Percentiles rank a stretch among this genome's conserved stretches.
These are phyloP conservation scores for Lenwebbia sp. DNA, from an alignment of 345 rosid species.

Conservation along the genomic window DNA sequence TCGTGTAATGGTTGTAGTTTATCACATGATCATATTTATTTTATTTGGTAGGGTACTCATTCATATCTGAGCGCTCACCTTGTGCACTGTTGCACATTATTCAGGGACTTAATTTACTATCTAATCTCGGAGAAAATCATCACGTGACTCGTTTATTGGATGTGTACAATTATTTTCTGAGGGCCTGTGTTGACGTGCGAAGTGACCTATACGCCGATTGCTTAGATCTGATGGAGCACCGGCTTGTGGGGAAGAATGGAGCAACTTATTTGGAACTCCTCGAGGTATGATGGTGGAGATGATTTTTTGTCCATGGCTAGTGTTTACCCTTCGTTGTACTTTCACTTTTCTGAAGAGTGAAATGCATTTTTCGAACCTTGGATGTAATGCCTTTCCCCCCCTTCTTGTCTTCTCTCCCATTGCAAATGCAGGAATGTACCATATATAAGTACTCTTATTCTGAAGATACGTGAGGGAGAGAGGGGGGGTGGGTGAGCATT, in stretches of 20 bases:
- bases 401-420: neutral
- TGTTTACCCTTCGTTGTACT: neutral
- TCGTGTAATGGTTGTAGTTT: neutral
- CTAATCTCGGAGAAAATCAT: constrained; percentile 36
- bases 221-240: constrained; percentile 72
- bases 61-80: neutral
- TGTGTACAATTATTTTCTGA: constrained; percentile 50
- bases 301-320: neutral
- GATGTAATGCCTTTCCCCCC: neutral
- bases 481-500: neutral
- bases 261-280: constrained; percentile 64
- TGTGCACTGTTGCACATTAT: neutral
- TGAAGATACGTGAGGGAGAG: neutral
- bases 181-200: constrained; percentile 34
- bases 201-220: constrained; percentile 36
- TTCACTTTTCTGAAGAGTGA: neutral
- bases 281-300: constrained; percentile 33
- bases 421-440: neutral
- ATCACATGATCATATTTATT: neutral
- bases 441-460: neutral
- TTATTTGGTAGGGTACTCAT: neutral
- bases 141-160: constrained; percentile 31
- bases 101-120: constrained; percentile 60
- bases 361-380: neutral
- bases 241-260: constrained; percentile 61